A percentile compares a stretch with the other conserved stretches of the same genome.
Evolutionary conservation across 2,329 filamentous ascomycete genomes (phyloP).

Genomic region (Leptographium flavum): DNA sequence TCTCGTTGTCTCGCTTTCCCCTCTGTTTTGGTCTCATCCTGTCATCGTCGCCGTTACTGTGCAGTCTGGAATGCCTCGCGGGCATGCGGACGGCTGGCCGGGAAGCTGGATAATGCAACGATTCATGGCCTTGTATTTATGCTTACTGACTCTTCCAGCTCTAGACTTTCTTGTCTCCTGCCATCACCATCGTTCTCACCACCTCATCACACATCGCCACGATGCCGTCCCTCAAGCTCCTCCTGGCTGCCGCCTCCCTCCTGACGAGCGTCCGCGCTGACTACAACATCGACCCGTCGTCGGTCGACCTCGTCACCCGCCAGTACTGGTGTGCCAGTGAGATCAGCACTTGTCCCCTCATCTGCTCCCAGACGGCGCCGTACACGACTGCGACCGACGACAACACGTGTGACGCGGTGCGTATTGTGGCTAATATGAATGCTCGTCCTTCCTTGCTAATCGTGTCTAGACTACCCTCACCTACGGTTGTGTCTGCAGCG

Average conservation of each 20-base stretch:
- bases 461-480: constrained; percentile 46
- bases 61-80: no score
- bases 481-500: constrained; percentile 60
- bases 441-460: no score
- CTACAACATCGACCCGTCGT: constrained; percentile 47
- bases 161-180: not conserved
- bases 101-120: no score
- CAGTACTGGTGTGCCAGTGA: constrained; percentile 54
- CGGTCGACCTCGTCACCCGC: constrained; percentile 35
- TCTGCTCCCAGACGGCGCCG: constrained; percentile 49
- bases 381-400: constrained; percentile 36
- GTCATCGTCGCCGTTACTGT: no score
- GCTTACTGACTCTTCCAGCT: not conserved
- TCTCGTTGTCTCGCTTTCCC: not conserved
- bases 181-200: not conserved
- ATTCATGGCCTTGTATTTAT: no score
- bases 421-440: no score
- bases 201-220: not conserved
- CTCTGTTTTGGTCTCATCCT: no score
- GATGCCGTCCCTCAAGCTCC: constrained; percentile 43
- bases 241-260: constrained; percentile 41
- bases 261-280: constrained; percentile 38
- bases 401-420: constrained; percentile 59
- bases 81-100: no score
- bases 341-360: constrained; percentile 50